A percentile compares a stretch with the other conserved stretches of the same genome.
Evolutionary conservation across 306 rosid species (phyloP).

Genomic region (Prinsepia uniflora): DNA sequence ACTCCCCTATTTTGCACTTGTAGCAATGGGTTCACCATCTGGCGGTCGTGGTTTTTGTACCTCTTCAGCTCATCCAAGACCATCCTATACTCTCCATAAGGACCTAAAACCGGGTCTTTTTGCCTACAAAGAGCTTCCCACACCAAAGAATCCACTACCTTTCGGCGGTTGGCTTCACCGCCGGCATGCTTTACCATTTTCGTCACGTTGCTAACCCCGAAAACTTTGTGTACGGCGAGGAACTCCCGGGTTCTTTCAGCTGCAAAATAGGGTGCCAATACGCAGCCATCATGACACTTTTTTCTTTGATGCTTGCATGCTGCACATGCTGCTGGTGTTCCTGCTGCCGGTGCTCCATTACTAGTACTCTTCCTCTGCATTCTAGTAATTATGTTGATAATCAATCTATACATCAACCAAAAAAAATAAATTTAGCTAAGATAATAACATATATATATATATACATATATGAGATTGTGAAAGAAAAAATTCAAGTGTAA

Average conservation of each 20-base stretch:
- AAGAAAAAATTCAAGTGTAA: not conserved
- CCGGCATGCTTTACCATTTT: constrained; percentile 46
- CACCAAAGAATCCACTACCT: constrained; percentile 56
- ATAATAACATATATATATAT: not conserved
- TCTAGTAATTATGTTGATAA: too few species aligned
- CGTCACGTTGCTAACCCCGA: constrained; percentile 78
- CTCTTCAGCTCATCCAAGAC: constrained; percentile 43
- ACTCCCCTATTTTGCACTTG: constrained; percentile 22
- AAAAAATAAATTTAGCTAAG: too few species aligned
- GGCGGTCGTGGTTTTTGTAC: constrained; percentile 30
- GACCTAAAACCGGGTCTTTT: constrained; percentile 63
- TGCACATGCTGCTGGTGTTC: constrained; percentile 61
- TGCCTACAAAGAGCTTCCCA: constrained; percentile 87
- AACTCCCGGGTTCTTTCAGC: constrained; percentile 50
- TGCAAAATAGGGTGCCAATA: constrained; percentile 68
- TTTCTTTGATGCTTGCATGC: constrained; percentile 89
- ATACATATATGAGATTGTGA: not conserved
- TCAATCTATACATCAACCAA: too few species aligned
- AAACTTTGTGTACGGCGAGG: constrained; percentile 62
- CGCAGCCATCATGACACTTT: constrained; percentile 55
- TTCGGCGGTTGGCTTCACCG: constrained; percentile 40
- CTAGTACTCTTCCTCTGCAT: constrained; percentile 57
- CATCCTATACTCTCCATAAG: constrained; percentile 57
- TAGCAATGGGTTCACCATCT: constrained; percentile 31
- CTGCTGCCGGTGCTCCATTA: constrained; percentile 10